Conservation (phyloP, 768 basidiomycete genomes). For the Tricholoma bakamatsutake region DNA sequence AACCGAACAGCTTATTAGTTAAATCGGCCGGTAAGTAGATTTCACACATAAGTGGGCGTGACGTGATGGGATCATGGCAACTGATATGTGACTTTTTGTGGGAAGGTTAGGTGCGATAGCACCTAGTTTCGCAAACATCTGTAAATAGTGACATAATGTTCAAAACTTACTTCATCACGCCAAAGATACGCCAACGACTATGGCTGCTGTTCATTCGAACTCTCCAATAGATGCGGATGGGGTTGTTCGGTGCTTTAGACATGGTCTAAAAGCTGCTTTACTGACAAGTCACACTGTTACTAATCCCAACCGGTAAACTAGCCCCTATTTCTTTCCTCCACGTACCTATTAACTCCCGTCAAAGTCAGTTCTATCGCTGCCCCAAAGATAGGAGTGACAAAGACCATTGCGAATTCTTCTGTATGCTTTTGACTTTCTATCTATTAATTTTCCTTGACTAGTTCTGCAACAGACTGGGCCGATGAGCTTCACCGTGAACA, state of each 20-base stretch:
- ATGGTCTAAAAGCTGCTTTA: conserved; percentile 18
- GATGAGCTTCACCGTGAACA: conserved; percentile 9
- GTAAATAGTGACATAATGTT: neutral
- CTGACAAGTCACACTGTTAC: conserved; percentile 22
- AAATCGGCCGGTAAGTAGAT: too few species aligned
- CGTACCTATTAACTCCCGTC: neutral
- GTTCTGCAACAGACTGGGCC: conserved; percentile 9
- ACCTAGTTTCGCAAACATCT: neutral
- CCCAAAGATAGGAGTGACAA: conserved; percentile 16
- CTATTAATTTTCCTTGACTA: neutral
- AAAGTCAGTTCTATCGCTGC: conserved; percentile 35
- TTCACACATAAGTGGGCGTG: too few species aligned
- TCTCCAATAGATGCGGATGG: conserved; percentile 23
- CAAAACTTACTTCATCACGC: neutral
- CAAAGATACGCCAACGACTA: neutral
- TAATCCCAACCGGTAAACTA: conserved; percentile 32
- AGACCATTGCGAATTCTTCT: conserved; percentile 30
- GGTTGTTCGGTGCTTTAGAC: conserved; percentile 27
- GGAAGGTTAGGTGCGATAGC: too few species aligned
- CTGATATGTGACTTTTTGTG: too few species aligned
- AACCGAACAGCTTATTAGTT: too few species aligned
- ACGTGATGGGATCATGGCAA: too few species aligned
- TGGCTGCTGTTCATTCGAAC: conserved; percentile 4
- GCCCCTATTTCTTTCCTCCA: neutral
- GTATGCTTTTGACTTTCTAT: conserved; percentile 17